Conservation (phyloP, 345 rosid species). For the Syzygium grande region DNA sequence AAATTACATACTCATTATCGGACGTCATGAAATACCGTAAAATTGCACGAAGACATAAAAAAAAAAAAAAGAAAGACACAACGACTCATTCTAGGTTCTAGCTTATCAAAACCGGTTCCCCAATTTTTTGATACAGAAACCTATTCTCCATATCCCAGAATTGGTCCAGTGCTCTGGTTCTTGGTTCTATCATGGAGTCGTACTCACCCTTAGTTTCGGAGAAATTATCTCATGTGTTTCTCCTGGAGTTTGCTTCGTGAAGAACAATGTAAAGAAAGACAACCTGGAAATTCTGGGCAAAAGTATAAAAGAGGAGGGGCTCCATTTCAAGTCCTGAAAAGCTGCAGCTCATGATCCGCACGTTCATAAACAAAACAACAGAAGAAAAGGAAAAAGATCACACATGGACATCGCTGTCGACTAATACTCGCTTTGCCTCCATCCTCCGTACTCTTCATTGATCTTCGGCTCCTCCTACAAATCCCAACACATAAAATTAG, state of each 20-base stretch:
- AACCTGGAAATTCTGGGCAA: background rate
- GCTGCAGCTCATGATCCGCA: background rate
- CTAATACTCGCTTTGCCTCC: slow-evolving; percentile 50
- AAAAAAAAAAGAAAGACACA: no score
- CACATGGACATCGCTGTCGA: background rate
- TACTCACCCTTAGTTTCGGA: background rate
- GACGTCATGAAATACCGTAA: no score
- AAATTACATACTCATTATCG: no score
- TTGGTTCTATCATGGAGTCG: no score
- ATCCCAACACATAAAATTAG: background rate
- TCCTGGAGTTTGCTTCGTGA: background rate
- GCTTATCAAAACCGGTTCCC: no score
- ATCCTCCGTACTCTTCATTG: slow-evolving; percentile 58
- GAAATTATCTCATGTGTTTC: background rate
- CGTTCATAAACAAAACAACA: background rate
- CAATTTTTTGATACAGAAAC: no score
- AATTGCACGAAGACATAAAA: no score
- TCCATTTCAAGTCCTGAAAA: background rate
- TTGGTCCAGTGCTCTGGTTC: no score
- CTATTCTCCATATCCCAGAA: no score
- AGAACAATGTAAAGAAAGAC: background rate
- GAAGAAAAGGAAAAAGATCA: background rate
- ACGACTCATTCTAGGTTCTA: no score
- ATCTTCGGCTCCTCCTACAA: slow-evolving; percentile 20
- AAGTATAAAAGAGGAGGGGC: background rate